These are phyloP conservation scores for Evernia prunastri DNA, from an alignment of 495 filamentous ascomycete genomes.

Conservation along the genomic window DNA sequence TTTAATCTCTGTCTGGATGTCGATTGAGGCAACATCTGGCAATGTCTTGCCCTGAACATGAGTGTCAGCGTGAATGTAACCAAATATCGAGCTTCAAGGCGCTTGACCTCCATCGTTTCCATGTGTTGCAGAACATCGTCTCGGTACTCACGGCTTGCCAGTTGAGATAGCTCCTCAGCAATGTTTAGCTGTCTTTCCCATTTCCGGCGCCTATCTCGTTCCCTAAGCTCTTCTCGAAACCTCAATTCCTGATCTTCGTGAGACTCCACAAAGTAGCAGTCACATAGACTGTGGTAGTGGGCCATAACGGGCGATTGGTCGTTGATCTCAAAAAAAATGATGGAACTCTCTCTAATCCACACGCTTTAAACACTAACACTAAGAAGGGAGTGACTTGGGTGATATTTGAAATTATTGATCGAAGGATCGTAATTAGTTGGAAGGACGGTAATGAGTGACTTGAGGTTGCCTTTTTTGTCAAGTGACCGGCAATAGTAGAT, in stretches of 20 bases:
- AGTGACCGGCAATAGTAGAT: slow-evolving; percentile 18
- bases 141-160: slow-evolving; percentile 80
- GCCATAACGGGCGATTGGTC: slow-evolving; percentile 58
- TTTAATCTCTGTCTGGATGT: slow-evolving; percentile 97
- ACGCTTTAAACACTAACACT: slow-evolving; percentile 15
- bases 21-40: slow-evolving; percentile 93
- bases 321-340: slow-evolving; percentile 31
- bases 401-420: slow-evolving; percentile 45
- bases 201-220: slow-evolving; percentile 62
- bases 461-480: slow-evolving; percentile 12
- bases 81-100: slow-evolving; percentile 11
- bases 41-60: slow-evolving; percentile 70
- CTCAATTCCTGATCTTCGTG: slow-evolving; percentile 52
- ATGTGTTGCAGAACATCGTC: slow-evolving; percentile 90
- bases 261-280: slow-evolving; percentile 83
- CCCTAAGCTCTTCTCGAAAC: slow-evolving; percentile 29
- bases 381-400: slow-evolving; percentile 50
- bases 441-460: slow-evolving; percentile 39
- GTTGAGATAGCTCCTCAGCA: slow-evolving; percentile 75
- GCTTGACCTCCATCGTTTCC: slow-evolving; percentile 87
- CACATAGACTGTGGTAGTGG: slow-evolving; percentile 56
- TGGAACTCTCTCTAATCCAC: slow-evolving; percentile 24
- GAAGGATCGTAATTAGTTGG: slow-evolving; percentile 57
- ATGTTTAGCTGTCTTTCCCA: slow-evolving; percentile 74
- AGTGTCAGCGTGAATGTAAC: slow-evolving; percentile 16